Evolutionary conservation across 352 stramenopile genomes (phyloP).

Genomic region (Phytophthora megakarya): DNA sequence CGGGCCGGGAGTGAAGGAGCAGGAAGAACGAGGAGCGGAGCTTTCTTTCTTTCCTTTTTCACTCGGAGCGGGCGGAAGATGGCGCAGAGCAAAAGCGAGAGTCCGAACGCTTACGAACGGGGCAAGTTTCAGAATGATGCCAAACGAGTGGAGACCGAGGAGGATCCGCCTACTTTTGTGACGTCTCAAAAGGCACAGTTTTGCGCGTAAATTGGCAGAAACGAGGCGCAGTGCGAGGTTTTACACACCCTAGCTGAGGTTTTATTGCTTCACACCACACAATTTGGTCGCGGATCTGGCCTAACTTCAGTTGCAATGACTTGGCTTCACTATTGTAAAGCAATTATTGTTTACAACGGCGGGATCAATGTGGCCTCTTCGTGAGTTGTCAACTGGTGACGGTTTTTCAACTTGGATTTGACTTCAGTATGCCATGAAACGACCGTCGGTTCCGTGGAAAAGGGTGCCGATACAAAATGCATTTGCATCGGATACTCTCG

Average conservation of each 20-base stretch:
- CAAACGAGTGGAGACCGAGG: constrained; percentile 31
- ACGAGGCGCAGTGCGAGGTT: neutral
- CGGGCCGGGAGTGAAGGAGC: constrained; percentile 24
- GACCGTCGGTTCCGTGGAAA: neutral
- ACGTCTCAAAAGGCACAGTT: constrained; percentile 1
- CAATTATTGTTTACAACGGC: neutral
- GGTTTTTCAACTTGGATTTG: constrained; percentile 10
- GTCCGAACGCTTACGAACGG: neutral
- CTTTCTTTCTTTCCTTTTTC: constrained; percentile 29
- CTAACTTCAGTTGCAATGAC: constrained; percentile 2
- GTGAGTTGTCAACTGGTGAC: constrained; percentile 1
- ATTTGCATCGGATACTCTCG: constrained; percentile 1
- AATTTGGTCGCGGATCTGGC: constrained; percentile 14
- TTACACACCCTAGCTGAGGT: constrained; percentile 11
- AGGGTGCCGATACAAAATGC: too few species aligned
- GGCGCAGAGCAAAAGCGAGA: neutral
- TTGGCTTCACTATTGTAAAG: constrained; percentile 14
- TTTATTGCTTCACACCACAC: constrained; percentile 20
- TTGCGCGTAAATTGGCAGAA: neutral
- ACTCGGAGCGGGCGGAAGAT: constrained; percentile 2
- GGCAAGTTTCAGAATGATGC: constrained; percentile 36
- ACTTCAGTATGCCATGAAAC: neutral
- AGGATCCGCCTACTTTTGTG: constrained; percentile 27
- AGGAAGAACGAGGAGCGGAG: constrained; percentile 6
- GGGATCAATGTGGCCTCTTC: neutral